Base-by-base conservation (phyloP, 208 protist genomes). In the Plasmodiophora brassicae region DNA sequence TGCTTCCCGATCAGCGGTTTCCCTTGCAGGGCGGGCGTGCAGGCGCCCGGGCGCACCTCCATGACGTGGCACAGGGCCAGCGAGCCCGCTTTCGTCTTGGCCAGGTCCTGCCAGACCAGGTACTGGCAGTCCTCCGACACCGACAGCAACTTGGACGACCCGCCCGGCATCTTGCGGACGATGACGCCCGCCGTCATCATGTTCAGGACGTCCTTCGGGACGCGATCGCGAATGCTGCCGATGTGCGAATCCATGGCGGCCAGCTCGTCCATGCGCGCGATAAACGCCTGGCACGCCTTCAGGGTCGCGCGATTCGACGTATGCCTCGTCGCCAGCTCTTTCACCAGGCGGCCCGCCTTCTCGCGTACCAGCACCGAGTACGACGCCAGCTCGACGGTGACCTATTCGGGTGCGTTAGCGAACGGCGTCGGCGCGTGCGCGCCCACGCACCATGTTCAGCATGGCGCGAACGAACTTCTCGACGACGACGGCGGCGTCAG, bases 111-210 rank as follows among this genome's bases (percentile, higher is more conserved):
- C 65, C 65, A 78, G 20, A 78, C 41, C 5, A 78, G 65, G 41
- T 78, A 78, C n/a, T 78, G 65, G 65, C 65, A 78, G 41, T 78
- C 65, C 41, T 78, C 65, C 41, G 65, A 78, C 5, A 78, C 65
- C 65, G 65, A 78, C 5, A 78, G 5, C 5, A 78, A 36, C n/a
- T 38, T 5, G 41, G 10, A 38, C 10, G 32, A 44, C 32, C 65
- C 65, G 32, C 41, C 41, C 32, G 65, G 65, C 65, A 78, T 78
- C 41, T 78, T 78, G 10, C 65, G 65, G 65, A 78, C 32, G 32
- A 78, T 78, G 65, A 38, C 5, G 20, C 65, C 65, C 10, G 65
- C 65, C 41, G 65, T 78, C 10, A 78, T 78, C 65, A 78, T 78
- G n/a, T 78, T 5, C 10, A 78, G 65, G 32, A 78, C 41, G n/a